Conservation (phyloP, 805 yeast species). For the Suhomyces sp. region DNA sequence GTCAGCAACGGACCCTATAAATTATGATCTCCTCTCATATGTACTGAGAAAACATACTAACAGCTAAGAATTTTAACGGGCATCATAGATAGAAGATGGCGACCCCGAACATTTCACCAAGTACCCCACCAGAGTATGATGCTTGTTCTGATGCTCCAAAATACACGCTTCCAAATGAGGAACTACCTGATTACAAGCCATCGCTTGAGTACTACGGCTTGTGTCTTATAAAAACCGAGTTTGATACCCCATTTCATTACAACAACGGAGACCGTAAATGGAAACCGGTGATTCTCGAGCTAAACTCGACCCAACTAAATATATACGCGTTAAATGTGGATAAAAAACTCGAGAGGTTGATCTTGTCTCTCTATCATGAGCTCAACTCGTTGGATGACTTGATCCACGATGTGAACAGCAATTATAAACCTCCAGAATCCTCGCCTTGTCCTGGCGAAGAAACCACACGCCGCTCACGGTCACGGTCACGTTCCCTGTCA, state of each 20-base stretch:
- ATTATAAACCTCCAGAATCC: neutral
- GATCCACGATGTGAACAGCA: conserved; percentile 1
- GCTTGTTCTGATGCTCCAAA: conserved; percentile 14
- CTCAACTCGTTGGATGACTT: conserved; percentile 23
- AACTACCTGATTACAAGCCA: conserved; percentile 30
- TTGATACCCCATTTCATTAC: conserved; percentile 34
- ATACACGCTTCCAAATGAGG: conserved; percentile 22
- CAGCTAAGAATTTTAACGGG: neutral
- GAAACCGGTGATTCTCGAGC: conserved; percentile 38
- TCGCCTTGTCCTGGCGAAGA: neutral
- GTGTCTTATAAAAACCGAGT: conserved; percentile 33
- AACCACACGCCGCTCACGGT: neutral
- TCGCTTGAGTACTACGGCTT: conserved; percentile 33
- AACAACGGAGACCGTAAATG: conserved; percentile 24
- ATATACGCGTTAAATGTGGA: conserved; percentile 26
- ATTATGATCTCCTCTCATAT: neutral
- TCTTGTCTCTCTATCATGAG: conserved; percentile 31
- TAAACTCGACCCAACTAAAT: conserved; percentile 39
- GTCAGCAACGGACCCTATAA: neutral
- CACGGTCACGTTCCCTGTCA: neutral
- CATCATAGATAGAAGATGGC: neutral
- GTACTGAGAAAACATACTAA: neutral
- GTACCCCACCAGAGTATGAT: neutral
- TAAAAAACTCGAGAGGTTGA: conserved; percentile 16
- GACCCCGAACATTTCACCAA: neutral